These are phyloP conservation scores for Artemisia tridentata DNA, from an alignment of 129 eudicot genomes.

Conservation along the genomic window DNA sequence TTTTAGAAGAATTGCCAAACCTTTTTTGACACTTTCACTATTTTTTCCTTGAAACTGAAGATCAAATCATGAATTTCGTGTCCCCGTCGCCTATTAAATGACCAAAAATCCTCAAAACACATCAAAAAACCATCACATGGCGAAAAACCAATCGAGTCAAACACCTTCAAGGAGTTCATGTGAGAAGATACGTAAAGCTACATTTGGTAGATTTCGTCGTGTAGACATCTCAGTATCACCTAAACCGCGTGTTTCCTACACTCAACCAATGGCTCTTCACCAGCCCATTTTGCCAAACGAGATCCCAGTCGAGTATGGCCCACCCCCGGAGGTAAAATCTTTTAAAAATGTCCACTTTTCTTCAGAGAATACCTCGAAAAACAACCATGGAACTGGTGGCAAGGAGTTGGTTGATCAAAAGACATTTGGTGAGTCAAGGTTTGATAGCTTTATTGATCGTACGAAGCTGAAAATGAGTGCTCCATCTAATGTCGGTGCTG, in stretches of 20 bases:
- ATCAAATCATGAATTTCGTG: neutral
- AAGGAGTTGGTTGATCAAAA: slow-evolving; percentile 21
- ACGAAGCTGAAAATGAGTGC: slow-evolving; percentile 47
- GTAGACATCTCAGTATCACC: slow-evolving; percentile 20
- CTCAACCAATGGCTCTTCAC: slow-evolving; percentile 22
- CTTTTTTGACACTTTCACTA: slow-evolving; percentile 27
- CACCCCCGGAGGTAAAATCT: slow-evolving; percentile 18
- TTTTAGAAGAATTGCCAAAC: slow-evolving; percentile 15
- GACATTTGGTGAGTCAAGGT: slow-evolving; percentile 30
- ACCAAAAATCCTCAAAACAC: neutral
- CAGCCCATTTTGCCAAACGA: slow-evolving; percentile 19
- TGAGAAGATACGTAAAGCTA: slow-evolving; percentile 36
- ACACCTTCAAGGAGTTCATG: slow-evolving; percentile 25
- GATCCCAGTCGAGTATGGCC: slow-evolving; percentile 34
- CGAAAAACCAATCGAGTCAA: slow-evolving; percentile 31
- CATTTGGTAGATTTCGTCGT: slow-evolving; percentile 29
- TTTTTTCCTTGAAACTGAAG: slow-evolving; percentile 20
- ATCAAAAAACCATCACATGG: slow-evolving; percentile 28
- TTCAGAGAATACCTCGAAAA: slow-evolving; percentile 1
- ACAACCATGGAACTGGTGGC: neutral
- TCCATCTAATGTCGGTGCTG: slow-evolving; percentile 30
- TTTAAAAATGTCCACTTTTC: slow-evolving; percentile 22
- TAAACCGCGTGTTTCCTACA: slow-evolving; percentile 16
- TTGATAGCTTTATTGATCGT: slow-evolving; percentile 40
- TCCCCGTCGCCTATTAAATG: slow-evolving; percentile 26